Conservation (phyloP, 345 rosid genomes). For the Draba incana region DNA sequence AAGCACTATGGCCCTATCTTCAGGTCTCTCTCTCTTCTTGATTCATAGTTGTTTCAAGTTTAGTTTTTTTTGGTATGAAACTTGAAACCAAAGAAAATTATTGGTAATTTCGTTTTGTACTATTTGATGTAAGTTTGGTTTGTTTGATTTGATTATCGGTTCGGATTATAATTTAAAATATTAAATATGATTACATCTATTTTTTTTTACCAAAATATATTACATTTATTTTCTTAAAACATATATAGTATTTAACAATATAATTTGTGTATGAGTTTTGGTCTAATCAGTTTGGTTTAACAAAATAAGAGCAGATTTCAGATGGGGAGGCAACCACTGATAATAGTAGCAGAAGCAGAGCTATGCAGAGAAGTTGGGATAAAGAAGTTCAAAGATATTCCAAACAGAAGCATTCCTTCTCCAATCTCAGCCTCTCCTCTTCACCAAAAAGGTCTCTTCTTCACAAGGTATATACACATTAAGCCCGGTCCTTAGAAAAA, state of each 20-base stretch:
- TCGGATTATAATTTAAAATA: background rate
- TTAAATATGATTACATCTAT: no score
- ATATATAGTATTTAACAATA: no score
- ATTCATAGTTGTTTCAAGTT: constrained; percentile 8
- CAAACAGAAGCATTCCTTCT: constrained; percentile 92
- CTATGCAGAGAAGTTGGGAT: constrained; percentile 90
- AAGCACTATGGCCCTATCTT: constrained; percentile 80
- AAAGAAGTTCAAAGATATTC: constrained; percentile 80
- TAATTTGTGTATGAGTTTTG: no score
- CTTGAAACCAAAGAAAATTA: background rate
- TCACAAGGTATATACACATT: constrained; percentile 62
- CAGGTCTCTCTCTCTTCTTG: constrained; percentile 62
- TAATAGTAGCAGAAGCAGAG: constrained; percentile 81
- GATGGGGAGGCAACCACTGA: constrained; percentile 94
- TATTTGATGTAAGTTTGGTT: background rate
- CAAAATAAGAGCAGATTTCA: constrained; percentile 65
- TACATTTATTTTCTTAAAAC: no score
- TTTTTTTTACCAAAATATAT: no score
- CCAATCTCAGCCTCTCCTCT: constrained; percentile 93
- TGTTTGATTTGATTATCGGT: background rate
- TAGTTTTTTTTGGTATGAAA: background rate
- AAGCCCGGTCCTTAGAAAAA: no score
- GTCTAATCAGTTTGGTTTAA: no score
- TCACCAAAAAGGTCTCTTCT: constrained; percentile 95
- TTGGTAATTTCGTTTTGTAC: background rate